These are phyloP conservation scores for Amanita brunnescens DNA, from an alignment of 768 basidiomycete species.

Conservation along the genomic window DNA sequence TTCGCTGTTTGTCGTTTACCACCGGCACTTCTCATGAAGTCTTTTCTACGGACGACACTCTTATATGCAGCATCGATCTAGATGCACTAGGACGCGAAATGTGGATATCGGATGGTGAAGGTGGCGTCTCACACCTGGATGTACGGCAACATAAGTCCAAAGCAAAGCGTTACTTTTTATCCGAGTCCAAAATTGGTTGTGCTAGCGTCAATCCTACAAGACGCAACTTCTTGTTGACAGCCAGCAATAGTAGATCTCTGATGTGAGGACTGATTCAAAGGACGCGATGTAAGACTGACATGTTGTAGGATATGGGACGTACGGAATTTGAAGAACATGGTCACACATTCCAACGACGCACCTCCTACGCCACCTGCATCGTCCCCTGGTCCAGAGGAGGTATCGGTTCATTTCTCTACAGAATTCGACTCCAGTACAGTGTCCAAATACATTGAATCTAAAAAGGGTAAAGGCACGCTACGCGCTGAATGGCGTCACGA, in stretches of 20 bases:
- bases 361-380: constrained; percentile 20
- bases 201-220: constrained; percentile 71
- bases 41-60: constrained; percentile 46
- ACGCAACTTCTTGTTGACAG: constrained; percentile 59
- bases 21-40: constrained; percentile 66
- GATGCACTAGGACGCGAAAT: constrained; percentile 63
- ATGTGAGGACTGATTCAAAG: constrained; percentile 38
- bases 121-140: constrained; percentile 71
- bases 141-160: constrained; percentile 53
- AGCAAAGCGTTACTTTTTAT: constrained; percentile 53
- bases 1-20: constrained; percentile 65
- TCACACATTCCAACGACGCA: constrained; percentile 21
- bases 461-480: constrained; percentile 43
- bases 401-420: constrained; percentile 3
- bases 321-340: constrained; percentile 48
- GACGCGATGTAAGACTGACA: neutral
- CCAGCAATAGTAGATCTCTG: constrained; percentile 63
- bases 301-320: constrained; percentile 67
- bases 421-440: constrained; percentile 37
- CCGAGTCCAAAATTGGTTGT: constrained; percentile 68
- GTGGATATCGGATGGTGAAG: constrained; percentile 73
- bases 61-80: constrained; percentile 68
- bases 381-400: constrained; percentile 14
- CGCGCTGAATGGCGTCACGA: constrained; percentile 62
- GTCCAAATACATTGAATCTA: constrained; percentile 39